These are phyloP conservation scores for Dictyostelium intermedium DNA, from an alignment of 78 protist species.

Conservation along the genomic window DNA sequence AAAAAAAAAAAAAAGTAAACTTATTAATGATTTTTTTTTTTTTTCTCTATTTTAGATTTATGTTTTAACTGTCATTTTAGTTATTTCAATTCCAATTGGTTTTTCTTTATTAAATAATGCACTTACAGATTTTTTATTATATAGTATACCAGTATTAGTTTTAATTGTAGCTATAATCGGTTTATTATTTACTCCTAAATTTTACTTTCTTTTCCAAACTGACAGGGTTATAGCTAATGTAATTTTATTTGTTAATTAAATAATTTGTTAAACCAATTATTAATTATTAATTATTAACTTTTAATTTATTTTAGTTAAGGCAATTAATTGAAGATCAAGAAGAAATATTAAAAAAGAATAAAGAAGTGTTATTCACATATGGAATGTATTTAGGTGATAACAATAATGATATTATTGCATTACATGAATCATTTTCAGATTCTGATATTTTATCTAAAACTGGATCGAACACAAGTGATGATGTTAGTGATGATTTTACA, in stretches of 20 bases:
- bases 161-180: background rate
- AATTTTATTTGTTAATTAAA: background rate
- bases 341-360: conserved; percentile 52
- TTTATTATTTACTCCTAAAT: conserved; percentile 52
- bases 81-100: conserved; percentile 22
- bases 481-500: background rate
- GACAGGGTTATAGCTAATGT: background rate
- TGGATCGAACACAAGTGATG: background rate
- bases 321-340: conserved; percentile 58
- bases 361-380: conserved; percentile 16
- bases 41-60: conserved; percentile 11
- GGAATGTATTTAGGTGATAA: conserved; percentile 43
- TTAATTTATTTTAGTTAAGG: background rate
- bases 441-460: background rate
- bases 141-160: background rate
- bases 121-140: background rate
- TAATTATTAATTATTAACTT: background rate
- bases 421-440: conserved; percentile 29
- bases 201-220: conserved; percentile 17
- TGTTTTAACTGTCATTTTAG: conserved; percentile 19
- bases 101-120: conserved; percentile 8
- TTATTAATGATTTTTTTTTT: background rate
- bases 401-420: background rate
- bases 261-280: background rate
- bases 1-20: background rate